Evolutionary conservation across 179 eudicot species (phyloP), one percentile per base, ranked within the genome.

Genomic region (Silene vulgaris): DNA sequence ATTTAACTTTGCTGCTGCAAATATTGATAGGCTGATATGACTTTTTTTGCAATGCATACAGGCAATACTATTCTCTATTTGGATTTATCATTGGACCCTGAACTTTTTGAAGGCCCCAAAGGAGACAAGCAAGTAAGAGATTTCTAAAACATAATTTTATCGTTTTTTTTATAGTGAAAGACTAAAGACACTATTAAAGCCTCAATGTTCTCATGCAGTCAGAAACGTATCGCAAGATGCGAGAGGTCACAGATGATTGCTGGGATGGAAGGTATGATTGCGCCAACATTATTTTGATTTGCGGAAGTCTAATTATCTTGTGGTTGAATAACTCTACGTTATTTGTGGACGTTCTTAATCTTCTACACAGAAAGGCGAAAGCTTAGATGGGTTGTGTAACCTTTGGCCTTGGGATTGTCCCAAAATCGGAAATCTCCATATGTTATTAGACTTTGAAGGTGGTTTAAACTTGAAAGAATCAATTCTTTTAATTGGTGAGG

Each of bases 181-280:
- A 5, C 14, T 3, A 26, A 30, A 40, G 54, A 64, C 29, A 45
- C 65, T 8, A 75, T 32, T 73, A 32, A 75, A 26, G 2, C 17
- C 17, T 75, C 54, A n/a, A 35, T 68, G 7, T 23, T 66, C 28
- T 70, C 78, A 19, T 83, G 85, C 90, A 95, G 99, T 80, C 93
- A 28, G 97, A 95, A 65, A 95, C 99, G 12, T 95, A 92, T 79
- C 81, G 97, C 56, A 90, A 85, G 80, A 95, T 95, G 99, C 90
- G 86, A 75, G 91, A 88, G 43, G 90, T 87, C 52, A 92, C 97
- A 37, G 90, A 88, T 77, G 99, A 95, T 60, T 89, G 88, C 81
- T 95, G 99, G 99, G 93, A 95, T 77, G 99, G 89, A 88, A 95
- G 99, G 99, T 95, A 86, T 32, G 52, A 54, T 50, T 71, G 20